Base-by-base conservation (phyloP, 1,284 basidiomycete genomes). In the Mycosarcoma mackinlayi region DNA sequence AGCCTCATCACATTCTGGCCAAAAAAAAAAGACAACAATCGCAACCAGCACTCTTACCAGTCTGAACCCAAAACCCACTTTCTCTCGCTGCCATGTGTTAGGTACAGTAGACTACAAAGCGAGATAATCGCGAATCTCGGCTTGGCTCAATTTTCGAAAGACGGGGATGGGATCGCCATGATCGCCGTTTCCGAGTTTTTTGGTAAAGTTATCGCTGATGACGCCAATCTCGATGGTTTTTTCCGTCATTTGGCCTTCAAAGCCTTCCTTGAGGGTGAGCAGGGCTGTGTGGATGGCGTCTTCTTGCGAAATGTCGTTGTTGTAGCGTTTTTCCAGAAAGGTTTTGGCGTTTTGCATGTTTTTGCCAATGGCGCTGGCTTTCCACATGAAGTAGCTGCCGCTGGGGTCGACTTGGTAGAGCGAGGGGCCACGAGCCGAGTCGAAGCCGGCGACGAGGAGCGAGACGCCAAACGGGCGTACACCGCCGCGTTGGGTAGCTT, bases 281-380 rank as follows among this genome's bases (percentile, higher is more conserved):
- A 99, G 88, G n/a, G 96, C 95, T 8, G 96, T 98, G 85, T 98
- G 96, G 77, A 98, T 98, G 21, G 96, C 96, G 83, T 99, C 96
- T 85, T 98, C 96, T 57, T 98, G 86, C 73, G 94, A 96, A 79
- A 99, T 95, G 80, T 98, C 96, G 85, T 98, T 95, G 85, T 97
- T 97, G 86, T 98, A 99, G n/a, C 79, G 38, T 85, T 98, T 98
- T 85, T 98, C 96, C 73, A 99, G 85, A 85, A 98, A 98, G 2
- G 96, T 98, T 85, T 98, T 98, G 51, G 94, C 96, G 81, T 98
- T 99, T 53, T 94, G 90, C 93, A 98, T 98, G 85, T 98, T 98
- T 86, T 98, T 98, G 35, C 96, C 96, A 79, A 98, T 98, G 14
- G 96, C 96, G 82, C 92, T 95, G 13, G 96, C 96, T 84, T 98